Conservation (phyloP, 495 filamentous ascomycete genomes). For the Talaromyces trachyspermus region DNA sequence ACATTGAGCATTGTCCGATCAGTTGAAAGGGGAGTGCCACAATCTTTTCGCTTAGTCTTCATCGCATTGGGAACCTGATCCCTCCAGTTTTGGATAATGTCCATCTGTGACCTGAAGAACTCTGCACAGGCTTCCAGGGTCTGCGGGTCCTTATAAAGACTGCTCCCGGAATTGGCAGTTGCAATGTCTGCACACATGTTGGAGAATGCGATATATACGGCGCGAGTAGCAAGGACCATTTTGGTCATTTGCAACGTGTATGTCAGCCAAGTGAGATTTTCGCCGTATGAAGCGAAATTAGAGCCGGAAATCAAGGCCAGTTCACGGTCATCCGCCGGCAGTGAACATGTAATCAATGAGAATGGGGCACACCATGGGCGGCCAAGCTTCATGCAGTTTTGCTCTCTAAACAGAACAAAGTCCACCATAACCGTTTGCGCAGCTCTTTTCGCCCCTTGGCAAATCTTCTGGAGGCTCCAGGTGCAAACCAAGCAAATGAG, state of each 20-base stretch:
- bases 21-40: constrained; percentile 30
- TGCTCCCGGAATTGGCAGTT: neutral
- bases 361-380: constrained; percentile 32
- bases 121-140: constrained; percentile 19
- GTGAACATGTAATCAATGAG: constrained; percentile 22
- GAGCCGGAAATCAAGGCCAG: constrained; percentile 30
- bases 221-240: constrained; percentile 29
- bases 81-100: constrained; percentile 24
- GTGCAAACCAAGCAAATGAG: constrained; percentile 45
- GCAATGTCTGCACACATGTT: constrained; percentile 12
- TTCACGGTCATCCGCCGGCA: constrained; percentile 33
- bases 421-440: constrained; percentile 47
- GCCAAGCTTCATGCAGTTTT: constrained; percentile 47
- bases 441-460: constrained; percentile 30
- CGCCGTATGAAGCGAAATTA: constrained; percentile 25
- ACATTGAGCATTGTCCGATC: constrained; percentile 28
- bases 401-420: constrained; percentile 38
- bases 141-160: constrained; percentile 6
- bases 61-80: constrained; percentile 27
- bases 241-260: constrained; percentile 31
- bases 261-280: constrained; percentile 32
- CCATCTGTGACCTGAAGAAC: constrained; percentile 22
- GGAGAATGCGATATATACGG: constrained; percentile 31
- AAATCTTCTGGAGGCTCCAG: constrained; percentile 34
- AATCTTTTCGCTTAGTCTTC: constrained; percentile 23